Evolutionary conservation across 257 asterid species (phyloP).

Genomic region (Thymus mandschuricus): DNA sequence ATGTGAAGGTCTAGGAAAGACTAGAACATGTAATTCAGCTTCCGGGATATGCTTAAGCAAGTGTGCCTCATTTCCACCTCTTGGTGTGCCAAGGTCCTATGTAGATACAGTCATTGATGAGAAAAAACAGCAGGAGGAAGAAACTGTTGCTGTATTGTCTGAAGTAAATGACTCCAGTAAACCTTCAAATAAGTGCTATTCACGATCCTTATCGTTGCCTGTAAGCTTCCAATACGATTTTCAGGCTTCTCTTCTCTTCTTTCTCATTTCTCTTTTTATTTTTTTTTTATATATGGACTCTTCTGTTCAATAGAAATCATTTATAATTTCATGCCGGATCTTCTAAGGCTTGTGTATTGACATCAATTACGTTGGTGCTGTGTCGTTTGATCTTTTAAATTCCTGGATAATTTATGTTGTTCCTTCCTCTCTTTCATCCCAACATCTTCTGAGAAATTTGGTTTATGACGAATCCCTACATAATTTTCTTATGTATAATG

Average conservation of each 20-base stretch:
- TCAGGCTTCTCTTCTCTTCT: conserved; percentile 5
- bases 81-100: conserved; percentile 33
- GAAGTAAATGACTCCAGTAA: conserved; percentile 33
- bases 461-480: neutral
- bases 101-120: conserved; percentile 32
- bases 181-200: conserved; percentile 35
- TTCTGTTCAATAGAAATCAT: neutral
- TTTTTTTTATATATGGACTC: neutral
- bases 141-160: conserved; percentile 29
- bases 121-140: conserved; percentile 36
- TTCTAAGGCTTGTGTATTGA: conserved; percentile 20
- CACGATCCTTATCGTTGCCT: conserved; percentile 62
- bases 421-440: neutral
- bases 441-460: neutral
- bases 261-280: conserved; percentile 1
- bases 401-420: neutral
- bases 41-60: conserved; percentile 50
- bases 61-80: conserved; percentile 58
- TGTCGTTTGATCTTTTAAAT: conserved; percentile 18
- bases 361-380: neutral
- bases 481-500: conserved; percentile 18
- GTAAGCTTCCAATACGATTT: conserved; percentile 54
- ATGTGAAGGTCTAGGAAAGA: conserved; percentile 29
- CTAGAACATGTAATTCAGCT: conserved; percentile 28
- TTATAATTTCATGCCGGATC: neutral